Percentiles rank a stretch among this genome's conserved stretches.
These are phyloP conservation scores for Lepraria neglecta DNA, from an alignment of 495 filamentous ascomycete species.

Conservation along the genomic window DNA sequence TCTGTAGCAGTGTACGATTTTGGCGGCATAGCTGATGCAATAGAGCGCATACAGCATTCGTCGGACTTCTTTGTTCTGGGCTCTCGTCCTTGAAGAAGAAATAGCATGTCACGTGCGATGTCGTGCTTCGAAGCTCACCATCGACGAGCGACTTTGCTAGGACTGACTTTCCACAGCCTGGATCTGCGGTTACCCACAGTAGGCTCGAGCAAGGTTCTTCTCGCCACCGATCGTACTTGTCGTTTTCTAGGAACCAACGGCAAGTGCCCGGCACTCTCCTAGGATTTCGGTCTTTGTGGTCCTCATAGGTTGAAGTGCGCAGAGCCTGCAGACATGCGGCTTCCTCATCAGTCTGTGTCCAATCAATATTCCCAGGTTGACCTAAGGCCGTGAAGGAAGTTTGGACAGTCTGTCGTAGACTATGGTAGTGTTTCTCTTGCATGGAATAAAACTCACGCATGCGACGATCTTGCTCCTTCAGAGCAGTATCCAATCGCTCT, in stretches of 20 bases:
- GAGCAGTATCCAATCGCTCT: constrained; percentile 7
- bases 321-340: constrained; percentile 36
- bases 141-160: constrained; percentile 36
- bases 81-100: constrained; percentile 44
- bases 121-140: constrained; percentile 1
- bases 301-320: constrained; percentile 37
- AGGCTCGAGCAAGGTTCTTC: constrained; percentile 19
- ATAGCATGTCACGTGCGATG: constrained; percentile 32
- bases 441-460: background rate
- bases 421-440: background rate
- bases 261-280: constrained; percentile 34
- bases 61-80: constrained; percentile 31
- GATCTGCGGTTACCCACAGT: constrained; percentile 39
- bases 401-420: background rate
- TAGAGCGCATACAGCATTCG: constrained; percentile 35
- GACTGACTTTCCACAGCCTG: constrained; percentile 41
- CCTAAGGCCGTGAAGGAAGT: background rate
- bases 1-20: constrained; percentile 26
- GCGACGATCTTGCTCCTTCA: background rate
- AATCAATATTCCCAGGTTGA: background rate
- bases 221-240: constrained; percentile 27
- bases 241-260: constrained; percentile 33
- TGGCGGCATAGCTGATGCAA: constrained; percentile 39
- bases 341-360: constrained; percentile 16
- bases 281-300: constrained; percentile 22